These are phyloP conservation scores for Sherardia arvensis DNA, from an alignment of 257 asterid genomes.

Conservation along the genomic window DNA sequence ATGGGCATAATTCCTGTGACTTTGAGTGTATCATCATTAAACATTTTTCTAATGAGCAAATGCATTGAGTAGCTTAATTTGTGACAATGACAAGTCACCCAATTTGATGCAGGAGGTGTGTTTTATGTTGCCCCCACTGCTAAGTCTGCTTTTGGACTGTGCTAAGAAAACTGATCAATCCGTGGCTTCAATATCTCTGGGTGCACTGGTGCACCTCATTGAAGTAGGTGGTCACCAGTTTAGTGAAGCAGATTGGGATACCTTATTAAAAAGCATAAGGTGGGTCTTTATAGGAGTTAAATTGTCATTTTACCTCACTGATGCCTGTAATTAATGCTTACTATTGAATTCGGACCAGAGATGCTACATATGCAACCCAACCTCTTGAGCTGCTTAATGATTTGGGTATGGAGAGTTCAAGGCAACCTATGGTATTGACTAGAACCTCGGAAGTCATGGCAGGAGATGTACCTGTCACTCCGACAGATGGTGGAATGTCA, in stretches of 20 bases:
- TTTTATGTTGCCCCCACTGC: constrained; percentile 93
- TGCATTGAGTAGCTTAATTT: not conserved
- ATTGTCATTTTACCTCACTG: constrained; percentile 9
- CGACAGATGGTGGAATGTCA: constrained; percentile 25
- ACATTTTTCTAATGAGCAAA: not conserved
- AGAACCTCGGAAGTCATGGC: constrained; percentile 44
- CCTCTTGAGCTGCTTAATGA: constrained; percentile 97
- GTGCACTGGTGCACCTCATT: constrained; percentile 92
- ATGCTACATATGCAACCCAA: constrained; percentile 91
- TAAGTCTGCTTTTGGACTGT: constrained; percentile 89
- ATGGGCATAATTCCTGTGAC: not conserved
- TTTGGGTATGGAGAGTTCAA: constrained; percentile 63
- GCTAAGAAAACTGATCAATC: constrained; percentile 95
- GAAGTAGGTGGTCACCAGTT: constrained; percentile 99
- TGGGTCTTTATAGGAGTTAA: constrained; percentile 14
- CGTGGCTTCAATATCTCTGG: constrained; percentile 90
- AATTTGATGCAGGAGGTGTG: constrained; percentile 68
- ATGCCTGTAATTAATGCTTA: constrained; percentile 10
- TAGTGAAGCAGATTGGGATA: constrained; percentile 88
- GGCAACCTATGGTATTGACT: constrained; percentile 33
- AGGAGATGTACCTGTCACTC: constrained; percentile 18
- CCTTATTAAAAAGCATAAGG: constrained; percentile 92
- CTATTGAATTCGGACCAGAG: constrained; percentile 46
- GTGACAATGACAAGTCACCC: constrained; percentile 1
- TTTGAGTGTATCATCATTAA: not conserved